Evolutionary conservation across 306 rosid species (phyloP), one percentile per base, ranked within the genome.

Genomic region (Arachis hypogaea): DNA sequence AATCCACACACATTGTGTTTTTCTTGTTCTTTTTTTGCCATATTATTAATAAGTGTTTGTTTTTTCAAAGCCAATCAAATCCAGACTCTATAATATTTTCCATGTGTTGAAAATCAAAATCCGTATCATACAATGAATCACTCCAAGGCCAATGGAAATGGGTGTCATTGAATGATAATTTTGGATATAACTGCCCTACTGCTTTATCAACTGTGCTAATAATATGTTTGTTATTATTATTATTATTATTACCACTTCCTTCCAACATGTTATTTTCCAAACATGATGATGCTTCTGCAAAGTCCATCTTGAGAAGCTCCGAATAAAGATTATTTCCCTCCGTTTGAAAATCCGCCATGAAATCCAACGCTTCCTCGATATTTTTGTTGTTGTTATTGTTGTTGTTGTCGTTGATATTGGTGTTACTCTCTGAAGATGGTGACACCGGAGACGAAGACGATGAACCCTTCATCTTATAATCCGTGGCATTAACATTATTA

Each of bases 301-400:
- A 69, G 66, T 87, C 87, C 72, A 77, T 69, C 61, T 80, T 63
- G 7, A 87, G 79, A 5, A 85, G 52, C 71, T 85, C 90, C 33
- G 88, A 74, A 10, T 85, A 81, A 56, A 83, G 28, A 22, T 22
- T 57, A 63, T 60, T 69, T 1, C 71, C 86, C 40, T 83, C 89
- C 74, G 73, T 44, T 63, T 86, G 82, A 59, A 86, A 85, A 33
- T 86, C 88, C 51, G 9, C 67, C 80, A 81, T 68, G 63, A 83
- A 82, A 78, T 78, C 71, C 64, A 71, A 63, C 2, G 38, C 42
- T 6, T 64, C 75, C 4, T 33, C 38, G 38, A 22, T 22, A 1
- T 22, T 22, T 22, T 22, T 22, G 28, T 22, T 22, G 28, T 22
- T 22, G 28, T 22, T 22, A 22, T 22, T 22, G 28, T 22, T 22